Evolutionary conservation across 2,329 filamentous ascomycete genomes (phyloP).

Genomic region (Monilinia fructigena): DNA sequence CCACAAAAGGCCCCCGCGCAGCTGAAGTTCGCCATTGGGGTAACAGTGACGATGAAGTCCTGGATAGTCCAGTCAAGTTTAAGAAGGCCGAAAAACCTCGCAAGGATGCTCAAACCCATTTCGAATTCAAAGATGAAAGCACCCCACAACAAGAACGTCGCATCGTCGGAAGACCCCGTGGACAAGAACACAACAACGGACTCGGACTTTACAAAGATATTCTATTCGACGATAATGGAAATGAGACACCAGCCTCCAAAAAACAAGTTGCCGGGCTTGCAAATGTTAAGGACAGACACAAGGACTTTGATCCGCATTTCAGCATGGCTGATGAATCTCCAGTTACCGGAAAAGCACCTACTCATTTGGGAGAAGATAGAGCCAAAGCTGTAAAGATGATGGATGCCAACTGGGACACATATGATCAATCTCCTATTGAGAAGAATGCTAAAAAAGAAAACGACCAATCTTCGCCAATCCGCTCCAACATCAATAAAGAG

Average conservation of each 20-base stretch:
- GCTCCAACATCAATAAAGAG: neutral
- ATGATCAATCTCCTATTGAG: conserved; percentile 54
- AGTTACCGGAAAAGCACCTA: conserved; percentile 44
- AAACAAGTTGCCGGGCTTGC: conserved; percentile 50
- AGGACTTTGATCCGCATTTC: conserved; percentile 79
- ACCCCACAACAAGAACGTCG: conserved; percentile 54
- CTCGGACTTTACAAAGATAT: conserved; percentile 76
- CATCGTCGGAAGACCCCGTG: conserved; percentile 49
- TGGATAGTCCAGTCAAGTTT: conserved; percentile 57
- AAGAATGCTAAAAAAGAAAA: conserved; percentile 42
- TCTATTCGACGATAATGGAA: conserved; percentile 59
- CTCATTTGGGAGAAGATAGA: conserved; percentile 55
- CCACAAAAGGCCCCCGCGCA: conserved; percentile 59
- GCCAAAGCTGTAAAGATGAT: conserved; percentile 72
- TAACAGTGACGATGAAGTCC: conserved; percentile 62
- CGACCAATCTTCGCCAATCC: conserved; percentile 19
- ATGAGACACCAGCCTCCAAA: conserved; percentile 25
- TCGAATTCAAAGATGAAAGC: conserved; percentile 77
- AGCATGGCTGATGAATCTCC: conserved; percentile 68
- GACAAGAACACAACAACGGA: conserved; percentile 64
- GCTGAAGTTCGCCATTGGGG: conserved; percentile 78
- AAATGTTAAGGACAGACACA: conserved; percentile 69
- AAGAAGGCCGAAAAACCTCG: conserved; percentile 65
- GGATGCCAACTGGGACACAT: conserved; percentile 60
- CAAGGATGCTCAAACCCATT: conserved; percentile 78